phyloP scores from a whole-genome alignment of 2,329 filamentous ascomycete species.

The Dactylonectria estremocensis region DNA sequence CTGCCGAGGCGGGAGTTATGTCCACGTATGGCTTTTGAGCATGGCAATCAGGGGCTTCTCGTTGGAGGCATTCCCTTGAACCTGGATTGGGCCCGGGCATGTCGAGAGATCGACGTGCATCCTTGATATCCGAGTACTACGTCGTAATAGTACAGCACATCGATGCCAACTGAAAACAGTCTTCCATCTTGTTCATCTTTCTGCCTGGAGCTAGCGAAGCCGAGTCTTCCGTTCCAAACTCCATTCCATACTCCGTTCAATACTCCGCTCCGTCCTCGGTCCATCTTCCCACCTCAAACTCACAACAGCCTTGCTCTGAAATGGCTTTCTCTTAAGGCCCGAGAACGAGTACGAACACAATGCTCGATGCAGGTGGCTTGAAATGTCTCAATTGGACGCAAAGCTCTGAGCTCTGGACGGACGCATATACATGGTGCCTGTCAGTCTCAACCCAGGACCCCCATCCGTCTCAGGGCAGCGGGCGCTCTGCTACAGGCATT shows the following conservation, averaged over 20 bases:
- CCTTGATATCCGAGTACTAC: too few species aligned
- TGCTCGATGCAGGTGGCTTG: not conserved
- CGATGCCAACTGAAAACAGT: not conserved
- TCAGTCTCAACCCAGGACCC: not conserved
- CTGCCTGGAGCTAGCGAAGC: conserved; percentile 4
- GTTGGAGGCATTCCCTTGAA: not conserved
- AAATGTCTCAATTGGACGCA: conserved; percentile 2
- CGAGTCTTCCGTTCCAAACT: not conserved
- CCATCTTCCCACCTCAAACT: not conserved
- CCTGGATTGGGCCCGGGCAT: not conserved
- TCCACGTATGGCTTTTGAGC: not conserved
- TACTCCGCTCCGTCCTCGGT: too few species aligned
- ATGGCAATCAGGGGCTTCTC: not conserved
- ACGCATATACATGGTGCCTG: conserved; percentile 17
- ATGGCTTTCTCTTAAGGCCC: not conserved
- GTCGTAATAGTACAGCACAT: not conserved
- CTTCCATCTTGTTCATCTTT: not conserved
- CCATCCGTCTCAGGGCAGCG: not conserved
- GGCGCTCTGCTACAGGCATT: not conserved
- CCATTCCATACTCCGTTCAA: too few species aligned
- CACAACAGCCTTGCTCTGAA: conserved; percentile 3
- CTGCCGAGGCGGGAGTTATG: not conserved
- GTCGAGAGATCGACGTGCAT: not conserved
- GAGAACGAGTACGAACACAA: conserved; percentile 21
- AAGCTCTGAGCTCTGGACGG: conserved; percentile 11